Percentiles rank a stretch among this genome's conserved stretches.
phyloP scores from a whole-genome alignment of 306 rosid genomes.

The Cucurbita pepo region DNA sequence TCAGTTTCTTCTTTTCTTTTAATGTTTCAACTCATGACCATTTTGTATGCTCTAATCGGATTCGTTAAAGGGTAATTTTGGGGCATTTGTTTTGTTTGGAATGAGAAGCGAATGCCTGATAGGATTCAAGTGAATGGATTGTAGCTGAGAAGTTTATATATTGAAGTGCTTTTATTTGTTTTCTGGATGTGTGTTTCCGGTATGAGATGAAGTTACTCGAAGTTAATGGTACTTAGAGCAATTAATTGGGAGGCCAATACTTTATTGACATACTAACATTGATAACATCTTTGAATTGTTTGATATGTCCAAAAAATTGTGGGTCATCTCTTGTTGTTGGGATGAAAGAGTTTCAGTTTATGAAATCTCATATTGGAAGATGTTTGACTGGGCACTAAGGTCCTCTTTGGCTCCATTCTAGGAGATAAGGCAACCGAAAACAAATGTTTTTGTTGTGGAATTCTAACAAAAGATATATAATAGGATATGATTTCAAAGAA shows the following conservation, averaged over 20 bases:
- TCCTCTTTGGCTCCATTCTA: not conserved
- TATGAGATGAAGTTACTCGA: not conserved
- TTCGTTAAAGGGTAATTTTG: not conserved
- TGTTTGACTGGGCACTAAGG: not conserved
- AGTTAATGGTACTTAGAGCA: not conserved
- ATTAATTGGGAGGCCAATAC: not conserved
- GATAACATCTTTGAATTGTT: not conserved
- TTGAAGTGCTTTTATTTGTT: not conserved
- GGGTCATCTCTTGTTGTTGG: not conserved
- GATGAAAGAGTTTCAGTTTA: not conserved
- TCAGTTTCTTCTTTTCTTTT: constrained; percentile 27
- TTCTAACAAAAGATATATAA: not conserved
- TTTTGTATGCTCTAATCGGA: not conserved
- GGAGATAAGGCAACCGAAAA: not conserved
- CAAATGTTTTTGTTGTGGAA: not conserved
- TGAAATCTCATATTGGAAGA: not conserved
- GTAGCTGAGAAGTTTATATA: not conserved
- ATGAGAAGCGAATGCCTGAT: not conserved
- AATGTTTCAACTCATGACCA: not conserved
- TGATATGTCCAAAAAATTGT: not conserved
- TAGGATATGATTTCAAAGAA: not conserved
- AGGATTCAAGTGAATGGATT: not conserved
- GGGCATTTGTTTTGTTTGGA: not conserved
- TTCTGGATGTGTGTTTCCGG: not conserved
- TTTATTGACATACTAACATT: not conserved